Conservation (phyloP, 768 basidiomycete genomes). For the Mycena capillaripes region DNA sequence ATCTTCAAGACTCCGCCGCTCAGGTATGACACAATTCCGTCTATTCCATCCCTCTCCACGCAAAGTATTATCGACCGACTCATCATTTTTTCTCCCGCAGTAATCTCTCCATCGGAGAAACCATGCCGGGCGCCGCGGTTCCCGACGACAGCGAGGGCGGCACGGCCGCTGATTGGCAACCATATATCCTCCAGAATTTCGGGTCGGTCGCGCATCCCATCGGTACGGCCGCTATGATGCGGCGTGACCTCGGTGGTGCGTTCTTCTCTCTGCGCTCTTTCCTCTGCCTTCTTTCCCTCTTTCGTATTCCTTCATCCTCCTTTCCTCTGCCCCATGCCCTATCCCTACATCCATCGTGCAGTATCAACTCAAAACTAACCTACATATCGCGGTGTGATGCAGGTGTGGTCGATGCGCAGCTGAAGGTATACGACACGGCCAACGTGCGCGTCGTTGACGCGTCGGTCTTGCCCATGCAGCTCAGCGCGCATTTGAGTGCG, state of each 20-base stretch:
- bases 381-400: no score
- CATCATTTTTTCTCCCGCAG: background rate
- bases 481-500: no score
- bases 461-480: no score
- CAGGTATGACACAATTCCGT: slow-evolving; percentile 41
- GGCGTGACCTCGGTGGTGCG: slow-evolving; percentile 52
- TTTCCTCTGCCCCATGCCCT: no score
- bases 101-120: slow-evolving; percentile 53
- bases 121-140: slow-evolving; percentile 53
- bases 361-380: no score
- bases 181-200: slow-evolving; percentile 57
- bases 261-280: no score
- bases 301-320: no score
- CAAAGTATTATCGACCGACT: background rate
- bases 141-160: slow-evolving; percentile 60
- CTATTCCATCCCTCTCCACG: background rate
- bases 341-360: no score
- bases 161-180: slow-evolving; percentile 57
- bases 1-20: slow-evolving; percentile 58
- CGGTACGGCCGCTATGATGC: slow-evolving; percentile 59
- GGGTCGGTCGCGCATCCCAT: slow-evolving; percentile 61
- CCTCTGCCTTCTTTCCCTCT: no score
- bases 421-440: background rate
- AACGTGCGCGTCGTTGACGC: no score
- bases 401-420: no score